phyloP scores from a whole-genome alignment of 2,329 filamentous ascomycete genomes.

The Penicillium sp. region DNA sequence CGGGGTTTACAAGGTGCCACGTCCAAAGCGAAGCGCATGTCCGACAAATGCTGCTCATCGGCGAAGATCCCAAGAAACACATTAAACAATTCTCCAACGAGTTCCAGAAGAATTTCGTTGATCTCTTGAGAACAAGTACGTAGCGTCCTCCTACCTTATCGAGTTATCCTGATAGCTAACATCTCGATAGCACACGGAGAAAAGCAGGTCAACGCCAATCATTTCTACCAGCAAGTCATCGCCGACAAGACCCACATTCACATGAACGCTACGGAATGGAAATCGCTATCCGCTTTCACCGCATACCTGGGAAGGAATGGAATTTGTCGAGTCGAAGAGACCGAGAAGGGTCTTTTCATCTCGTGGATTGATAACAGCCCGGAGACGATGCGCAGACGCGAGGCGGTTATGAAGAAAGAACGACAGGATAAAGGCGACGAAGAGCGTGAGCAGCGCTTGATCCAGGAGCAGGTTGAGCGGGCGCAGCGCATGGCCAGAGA shows the following conservation, averaged over 20 bases:
- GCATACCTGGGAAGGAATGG: conserved; percentile 86
- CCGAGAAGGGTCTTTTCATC: conserved; percentile 80
- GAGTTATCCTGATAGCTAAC: not conserved
- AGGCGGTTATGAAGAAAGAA: conserved; percentile 82
- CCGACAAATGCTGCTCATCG: conserved; percentile 85
- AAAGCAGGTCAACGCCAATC: conserved; percentile 86
- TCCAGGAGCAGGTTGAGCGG: conserved; percentile 81
- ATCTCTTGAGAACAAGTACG: conserved; percentile 70
- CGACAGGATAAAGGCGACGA: conserved; percentile 89
- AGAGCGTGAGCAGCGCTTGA: conserved; percentile 81
- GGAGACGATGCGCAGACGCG: conserved; percentile 78
- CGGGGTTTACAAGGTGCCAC: conserved; percentile 60
- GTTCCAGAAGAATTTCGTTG: conserved; percentile 80
- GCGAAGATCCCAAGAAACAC: conserved; percentile 82
- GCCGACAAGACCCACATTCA: conserved; percentile 85
- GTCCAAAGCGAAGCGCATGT: conserved; percentile 84
- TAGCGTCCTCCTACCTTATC: too few relatives aligned
- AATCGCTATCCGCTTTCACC: conserved; percentile 84
- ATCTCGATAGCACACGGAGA: conserved; percentile 70
- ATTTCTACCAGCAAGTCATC: conserved; percentile 96
- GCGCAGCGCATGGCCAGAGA: conserved; percentile 66
- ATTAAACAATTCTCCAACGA: conserved; percentile 83
- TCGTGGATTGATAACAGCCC: conserved; percentile 92
- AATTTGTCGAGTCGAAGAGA: conserved; percentile 88
- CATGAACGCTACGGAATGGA: conserved; percentile 93